A percentile compares a stretch with the other conserved stretches of the same genome.
phyloP scores from a whole-genome alignment of 2,329 filamentous ascomycete genomes.

The Colletotrichum cereale region DNA sequence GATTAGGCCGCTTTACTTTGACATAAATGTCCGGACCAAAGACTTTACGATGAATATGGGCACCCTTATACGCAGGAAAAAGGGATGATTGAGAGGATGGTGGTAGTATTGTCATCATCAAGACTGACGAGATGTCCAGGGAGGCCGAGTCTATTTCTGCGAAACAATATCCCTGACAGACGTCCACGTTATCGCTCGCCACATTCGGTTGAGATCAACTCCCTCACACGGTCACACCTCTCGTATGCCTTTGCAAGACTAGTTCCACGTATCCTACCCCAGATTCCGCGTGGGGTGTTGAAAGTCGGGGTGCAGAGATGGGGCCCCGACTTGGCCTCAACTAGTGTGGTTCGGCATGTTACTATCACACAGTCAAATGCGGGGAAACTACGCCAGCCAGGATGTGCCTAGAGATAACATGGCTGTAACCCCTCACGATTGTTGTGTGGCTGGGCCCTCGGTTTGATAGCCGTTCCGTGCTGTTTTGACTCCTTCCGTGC shows the following conservation, averaged over 20 bases:
- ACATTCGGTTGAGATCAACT: not conserved
- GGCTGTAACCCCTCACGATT: not conserved
- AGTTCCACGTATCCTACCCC: not conserved
- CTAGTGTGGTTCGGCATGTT: constrained; percentile 13
- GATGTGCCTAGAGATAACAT: not conserved
- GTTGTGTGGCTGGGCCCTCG: constrained; percentile 11
- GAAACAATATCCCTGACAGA: constrained; percentile 15
- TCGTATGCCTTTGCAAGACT: not conserved
- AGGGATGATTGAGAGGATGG: not conserved
- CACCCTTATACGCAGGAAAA: not conserved
- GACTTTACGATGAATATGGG: not conserved
- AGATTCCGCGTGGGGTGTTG: constrained; percentile 15
- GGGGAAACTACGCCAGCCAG: constrained; percentile 21
- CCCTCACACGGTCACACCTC: not conserved
- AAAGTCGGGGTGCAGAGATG: constrained; percentile 11
- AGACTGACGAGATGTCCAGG: not conserved
- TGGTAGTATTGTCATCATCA: not conserved
- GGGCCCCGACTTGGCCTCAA: constrained; percentile 24
- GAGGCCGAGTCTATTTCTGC: constrained; percentile 25
- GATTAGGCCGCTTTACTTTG: accelerated
- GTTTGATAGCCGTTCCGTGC: constrained; percentile 16
- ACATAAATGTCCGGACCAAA: not conserved
- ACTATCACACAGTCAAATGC: constrained; percentile 3
- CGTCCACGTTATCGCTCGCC: constrained; percentile 7
- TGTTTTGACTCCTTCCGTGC: not conserved